Percentiles rank a stretch among this genome's conserved stretches.
Conservation (phyloP, 257 asterid species). For the Plantago ovata region DNA sequence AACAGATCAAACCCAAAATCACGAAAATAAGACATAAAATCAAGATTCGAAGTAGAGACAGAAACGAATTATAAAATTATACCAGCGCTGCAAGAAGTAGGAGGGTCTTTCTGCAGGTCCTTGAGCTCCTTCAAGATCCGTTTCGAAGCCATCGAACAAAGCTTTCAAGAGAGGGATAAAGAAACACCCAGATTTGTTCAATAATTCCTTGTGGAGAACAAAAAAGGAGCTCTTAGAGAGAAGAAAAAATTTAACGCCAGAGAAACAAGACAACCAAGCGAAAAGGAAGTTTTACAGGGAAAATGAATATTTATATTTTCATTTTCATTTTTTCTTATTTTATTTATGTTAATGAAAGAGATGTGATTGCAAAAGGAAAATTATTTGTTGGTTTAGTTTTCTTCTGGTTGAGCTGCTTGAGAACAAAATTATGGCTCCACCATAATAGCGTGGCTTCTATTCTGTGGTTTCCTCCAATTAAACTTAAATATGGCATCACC, state of each 20-base stretch:
- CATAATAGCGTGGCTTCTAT: too few species aligned
- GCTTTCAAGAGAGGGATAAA: background rate
- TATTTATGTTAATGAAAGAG: too few species aligned
- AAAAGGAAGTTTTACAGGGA: background rate
- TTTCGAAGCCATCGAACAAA: slow-evolving; percentile 58
- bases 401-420: too few species aligned
- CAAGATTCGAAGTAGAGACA: background rate
- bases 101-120: slow-evolving; percentile 75
- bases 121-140: slow-evolving; percentile 74
- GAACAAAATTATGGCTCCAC: too few species aligned
- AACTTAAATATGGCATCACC: too few species aligned
- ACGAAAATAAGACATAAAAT: background rate
- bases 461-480: background rate
- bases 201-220: too few species aligned
- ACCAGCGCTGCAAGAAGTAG: slow-evolving; percentile 78
- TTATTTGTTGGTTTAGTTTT: too few species aligned
- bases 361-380: too few species aligned
- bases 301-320: slow-evolving; percentile 3
- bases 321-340: background rate
- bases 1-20: background rate
- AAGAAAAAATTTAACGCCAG: too few species aligned
- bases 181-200: slow-evolving; percentile 4
- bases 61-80: background rate
- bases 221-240: too few species aligned
- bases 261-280: background rate